Percentiles rank a stretch among this genome's conserved stretches.
These are phyloP conservation scores for Herpotrichia juniperi DNA, from an alignment of 2,329 filamentous ascomycete genomes.

Conservation along the genomic window DNA sequence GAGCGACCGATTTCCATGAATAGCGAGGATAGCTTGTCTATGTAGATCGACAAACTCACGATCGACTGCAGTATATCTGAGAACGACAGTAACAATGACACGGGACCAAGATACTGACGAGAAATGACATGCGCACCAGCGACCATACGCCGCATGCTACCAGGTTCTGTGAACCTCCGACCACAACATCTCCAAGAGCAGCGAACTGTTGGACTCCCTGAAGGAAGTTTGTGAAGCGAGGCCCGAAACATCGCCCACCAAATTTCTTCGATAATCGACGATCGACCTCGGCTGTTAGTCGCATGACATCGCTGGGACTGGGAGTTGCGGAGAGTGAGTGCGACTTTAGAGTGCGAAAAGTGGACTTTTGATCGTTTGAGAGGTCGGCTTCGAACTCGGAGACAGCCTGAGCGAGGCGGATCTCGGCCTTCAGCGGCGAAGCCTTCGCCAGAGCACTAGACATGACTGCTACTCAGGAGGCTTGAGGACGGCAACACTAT, in stretches of 20 bases:
- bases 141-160: slow-evolving; percentile 55
- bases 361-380: slow-evolving; percentile 41
- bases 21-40: slow-evolving; percentile 48
- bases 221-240: slow-evolving; percentile 50
- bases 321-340: slow-evolving; percentile 30
- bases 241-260: slow-evolving; percentile 44
- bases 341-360: slow-evolving; percentile 27
- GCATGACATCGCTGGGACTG: slow-evolving; percentile 46
- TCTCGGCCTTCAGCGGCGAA: slow-evolving; percentile 42
- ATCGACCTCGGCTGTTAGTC: slow-evolving; percentile 49
- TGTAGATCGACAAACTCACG: slow-evolving; percentile 36
- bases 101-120: slow-evolving; percentile 38
- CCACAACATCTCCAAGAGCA: slow-evolving; percentile 48
- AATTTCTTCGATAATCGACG: slow-evolving; percentile 16
- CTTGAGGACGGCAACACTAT: background rate
- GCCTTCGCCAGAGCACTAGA: slow-evolving; percentile 10
- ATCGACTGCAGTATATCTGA: slow-evolving; percentile 32
- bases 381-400: slow-evolving; percentile 49
- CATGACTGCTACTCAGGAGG: background rate
- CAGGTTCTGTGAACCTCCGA: slow-evolving; percentile 54
- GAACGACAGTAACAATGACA: slow-evolving; percentile 3
- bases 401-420: slow-evolving; percentile 50
- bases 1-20: slow-evolving; percentile 51
- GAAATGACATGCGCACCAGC: slow-evolving; percentile 49
- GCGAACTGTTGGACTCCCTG: slow-evolving; percentile 52